Conservation (phyloP, 2,329 filamentous ascomycete genomes). For the Beauveria bassiana region DNA sequence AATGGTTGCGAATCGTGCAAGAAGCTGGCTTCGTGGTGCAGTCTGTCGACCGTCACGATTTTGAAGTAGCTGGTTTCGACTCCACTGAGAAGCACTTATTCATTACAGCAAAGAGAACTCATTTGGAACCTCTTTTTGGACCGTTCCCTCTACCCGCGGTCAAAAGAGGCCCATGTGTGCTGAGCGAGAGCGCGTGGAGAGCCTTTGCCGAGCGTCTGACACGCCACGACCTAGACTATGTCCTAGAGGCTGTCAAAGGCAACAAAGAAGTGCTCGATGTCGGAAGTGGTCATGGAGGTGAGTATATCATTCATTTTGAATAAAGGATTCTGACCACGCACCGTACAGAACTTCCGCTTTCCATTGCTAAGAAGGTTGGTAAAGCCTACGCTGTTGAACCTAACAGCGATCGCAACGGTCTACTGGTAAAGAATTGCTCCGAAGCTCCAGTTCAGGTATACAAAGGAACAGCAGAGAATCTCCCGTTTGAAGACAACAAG, state of each 20-base stretch:
- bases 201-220: not conserved
- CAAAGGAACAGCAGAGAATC: not conserved
- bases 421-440: not conserved
- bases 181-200: not conserved
- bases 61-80: not conserved
- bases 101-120: not conserved
- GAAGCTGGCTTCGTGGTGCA: not conserved
- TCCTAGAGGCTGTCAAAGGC: not conserved
- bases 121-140: not conserved
- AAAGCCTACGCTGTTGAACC: slow-evolving; percentile 1
- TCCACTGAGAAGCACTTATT: not conserved
- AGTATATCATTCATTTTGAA: not conserved
- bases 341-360: not conserved
- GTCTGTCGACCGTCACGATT: not conserved
- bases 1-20: not conserved
- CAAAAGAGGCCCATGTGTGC: not conserved
- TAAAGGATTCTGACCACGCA: not conserved
- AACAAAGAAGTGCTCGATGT: not conserved
- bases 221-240: not conserved
- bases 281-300: not conserved
- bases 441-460: not conserved
- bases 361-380: not conserved
- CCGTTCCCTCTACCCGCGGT: not conserved
- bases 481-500: not conserved
- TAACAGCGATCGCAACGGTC: not conserved